Base-by-base conservation (phyloP, 192 early-diverging fungal genomes). In the Backusella tarrabulga region DNA sequence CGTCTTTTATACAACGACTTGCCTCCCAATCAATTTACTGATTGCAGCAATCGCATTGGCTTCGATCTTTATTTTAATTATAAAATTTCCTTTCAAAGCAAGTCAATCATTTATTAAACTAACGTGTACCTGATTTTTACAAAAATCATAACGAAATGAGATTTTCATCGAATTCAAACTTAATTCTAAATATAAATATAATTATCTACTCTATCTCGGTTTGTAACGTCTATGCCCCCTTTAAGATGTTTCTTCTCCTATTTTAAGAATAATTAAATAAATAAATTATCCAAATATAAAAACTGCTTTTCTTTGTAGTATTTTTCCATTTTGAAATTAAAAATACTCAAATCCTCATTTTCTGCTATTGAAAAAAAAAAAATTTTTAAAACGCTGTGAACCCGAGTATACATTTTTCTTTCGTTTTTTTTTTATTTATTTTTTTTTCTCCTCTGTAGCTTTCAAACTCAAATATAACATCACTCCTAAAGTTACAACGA, bases 261-360 rank as follows among this genome's bases (percentile, higher is more conserved):
- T 63, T 63, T 63, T 63, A 63, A 63, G 56, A 26, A 63, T 63
- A 26, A 63, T 60, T 56, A 56, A 56, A 56, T 21, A 56, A 56
- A 23, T 56, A 56, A 56, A 44, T 17, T 40, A 40, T 40, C 38
- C 38, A 40, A 40, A 44, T 44, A 44, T 44, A 17, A 21, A 8
- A 21, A 8, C 15, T 29, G 21, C 4, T 29, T 63, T 29, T 63
- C 12, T 3, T 29, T 63, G 26, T 29, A 9, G 1, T 3, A 11
- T 29, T 29, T 26, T 29, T 63, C 23, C 56, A 4, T 29, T 63
- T 63, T 63, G 23, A 63, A 63, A 63, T 63, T 63, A 63, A 63
- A 56, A 63, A 63, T 63, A 63, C 23, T 63, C 29, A 63, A 29
- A 21, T 63, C 3, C 26, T 29, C 12, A 60, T 26, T 60, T 12